phyloP scores from a whole-genome alignment of 1,139 yeast species.

The Barnettozyma hawaiiensis region DNA sequence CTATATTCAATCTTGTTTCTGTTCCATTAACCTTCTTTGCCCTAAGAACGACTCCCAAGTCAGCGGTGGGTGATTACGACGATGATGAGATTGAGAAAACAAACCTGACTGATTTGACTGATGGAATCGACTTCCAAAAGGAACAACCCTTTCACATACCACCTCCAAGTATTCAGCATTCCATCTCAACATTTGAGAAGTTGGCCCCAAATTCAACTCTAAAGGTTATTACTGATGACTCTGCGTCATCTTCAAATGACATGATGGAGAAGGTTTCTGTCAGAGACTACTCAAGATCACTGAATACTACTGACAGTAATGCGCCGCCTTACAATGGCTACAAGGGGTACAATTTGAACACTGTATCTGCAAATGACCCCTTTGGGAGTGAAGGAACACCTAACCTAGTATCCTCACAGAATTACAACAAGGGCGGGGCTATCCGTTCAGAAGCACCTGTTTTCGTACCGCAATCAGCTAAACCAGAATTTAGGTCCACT shows the following conservation, averaged over 20 bases:
- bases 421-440: slow-evolving; percentile 22
- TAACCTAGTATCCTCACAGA: slow-evolving; percentile 21
- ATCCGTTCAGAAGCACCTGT: slow-evolving; percentile 22
- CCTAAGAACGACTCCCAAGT: slow-evolving; percentile 25
- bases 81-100: slow-evolving; percentile 18
- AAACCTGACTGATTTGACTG: slow-evolving; percentile 33
- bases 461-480: slow-evolving; percentile 21
- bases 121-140: slow-evolving; percentile 25
- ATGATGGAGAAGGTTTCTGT: slow-evolving; percentile 21
- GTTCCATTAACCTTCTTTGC: slow-evolving; percentile 36
- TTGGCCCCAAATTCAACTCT: slow-evolving; percentile 5
- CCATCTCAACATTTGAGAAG: slow-evolving; percentile 15
- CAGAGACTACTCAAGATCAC: slow-evolving; percentile 21
- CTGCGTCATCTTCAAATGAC: slow-evolving; percentile 9
- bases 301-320: slow-evolving; percentile 7
- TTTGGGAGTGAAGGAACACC: slow-evolving; percentile 18
- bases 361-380: neutral
- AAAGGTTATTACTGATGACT: slow-evolving; percentile 12
- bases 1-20: slow-evolving; percentile 47
- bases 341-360: slow-evolving; percentile 13
- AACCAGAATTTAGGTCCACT: slow-evolving; percentile 19
- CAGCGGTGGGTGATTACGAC: slow-evolving; percentile 28
- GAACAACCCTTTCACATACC: slow-evolving; percentile 13
- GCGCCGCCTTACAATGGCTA: slow-evolving; percentile 8
- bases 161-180: slow-evolving; percentile 2